Evolutionary conservation across 2,329 filamentous ascomycete genomes (phyloP).

Genomic region (Penicillium hesseltinei): DNA sequence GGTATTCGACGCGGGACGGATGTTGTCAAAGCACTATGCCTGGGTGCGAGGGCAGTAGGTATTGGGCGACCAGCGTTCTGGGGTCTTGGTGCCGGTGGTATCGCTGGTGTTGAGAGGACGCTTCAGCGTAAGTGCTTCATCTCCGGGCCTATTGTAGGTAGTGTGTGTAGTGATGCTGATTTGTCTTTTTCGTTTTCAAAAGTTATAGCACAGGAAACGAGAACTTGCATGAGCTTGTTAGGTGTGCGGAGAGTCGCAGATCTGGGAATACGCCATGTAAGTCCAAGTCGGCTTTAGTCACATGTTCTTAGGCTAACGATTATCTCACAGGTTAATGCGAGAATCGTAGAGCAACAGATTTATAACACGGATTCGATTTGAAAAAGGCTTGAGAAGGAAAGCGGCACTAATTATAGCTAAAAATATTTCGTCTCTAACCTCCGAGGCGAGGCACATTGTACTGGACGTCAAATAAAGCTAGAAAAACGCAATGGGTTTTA

Average conservation of each 20-base stretch:
- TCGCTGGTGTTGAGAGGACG: neutral
- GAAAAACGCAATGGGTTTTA: too few relatives aligned
- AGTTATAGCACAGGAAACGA: neutral
- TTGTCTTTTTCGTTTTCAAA: neutral
- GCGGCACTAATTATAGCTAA: neutral
- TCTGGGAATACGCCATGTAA: neutral
- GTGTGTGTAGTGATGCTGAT: neutral
- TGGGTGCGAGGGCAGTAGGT: constrained; percentile 52
- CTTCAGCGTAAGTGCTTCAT: neutral
- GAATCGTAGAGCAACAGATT: neutral
- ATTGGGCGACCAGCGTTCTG: constrained; percentile 34
- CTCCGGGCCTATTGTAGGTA: neutral
- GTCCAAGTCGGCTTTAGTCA: neutral
- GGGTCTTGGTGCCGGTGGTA: neutral
- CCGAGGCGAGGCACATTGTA: too few relatives aligned
- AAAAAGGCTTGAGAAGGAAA: neutral
- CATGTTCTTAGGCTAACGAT: neutral
- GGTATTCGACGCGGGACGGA: constrained; percentile 52
- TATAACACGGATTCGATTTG: neutral
- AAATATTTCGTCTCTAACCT: too few relatives aligned
- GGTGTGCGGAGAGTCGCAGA: neutral
- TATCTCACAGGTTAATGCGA: neutral
- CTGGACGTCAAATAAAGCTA: too few relatives aligned
- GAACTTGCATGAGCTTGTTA: neutral
- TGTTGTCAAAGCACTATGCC: constrained; percentile 50